phyloP scores from a whole-genome alignment of 1,139 yeast genomes.

The Candida neerlandica region DNA sequence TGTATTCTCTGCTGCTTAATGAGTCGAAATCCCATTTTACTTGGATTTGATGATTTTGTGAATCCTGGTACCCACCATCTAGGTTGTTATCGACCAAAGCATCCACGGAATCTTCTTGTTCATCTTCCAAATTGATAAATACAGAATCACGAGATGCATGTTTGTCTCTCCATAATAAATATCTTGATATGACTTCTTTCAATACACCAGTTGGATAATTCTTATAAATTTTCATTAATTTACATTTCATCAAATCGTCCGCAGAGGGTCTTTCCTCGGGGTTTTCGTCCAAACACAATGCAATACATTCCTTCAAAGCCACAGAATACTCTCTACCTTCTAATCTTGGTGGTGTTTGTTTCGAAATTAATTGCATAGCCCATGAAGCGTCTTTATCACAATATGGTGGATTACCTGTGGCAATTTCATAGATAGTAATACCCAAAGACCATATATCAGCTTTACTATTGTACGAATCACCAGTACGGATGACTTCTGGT shows the following conservation, averaged over 20 bases:
- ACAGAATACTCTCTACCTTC: constrained; percentile 87
- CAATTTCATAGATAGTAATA: constrained; percentile 89
- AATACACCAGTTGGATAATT: constrained; percentile 60
- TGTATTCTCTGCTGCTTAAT: constrained; percentile 69
- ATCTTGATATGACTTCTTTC: constrained; percentile 79
- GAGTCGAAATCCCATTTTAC: constrained; percentile 92
- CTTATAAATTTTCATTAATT: constrained; percentile 65
- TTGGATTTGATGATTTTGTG: constrained; percentile 45
- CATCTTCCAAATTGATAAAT: constrained; percentile 39
- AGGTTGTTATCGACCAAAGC: constrained; percentile 16
- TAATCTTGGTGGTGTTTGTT: constrained; percentile 89
- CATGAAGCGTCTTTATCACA: constrained; percentile 93
- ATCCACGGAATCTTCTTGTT: constrained; percentile 18
- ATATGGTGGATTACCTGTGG: constrained; percentile 97
- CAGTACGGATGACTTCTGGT: constrained; percentile 96
- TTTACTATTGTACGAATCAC: constrained; percentile 79
- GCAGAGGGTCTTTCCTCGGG: constrained; percentile 89
- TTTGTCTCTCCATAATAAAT: constrained; percentile 77
- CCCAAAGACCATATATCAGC: constrained; percentile 96
- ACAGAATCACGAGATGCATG: constrained; percentile 54
- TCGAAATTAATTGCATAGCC: constrained; percentile 92
- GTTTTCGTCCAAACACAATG: constrained; percentile 89
- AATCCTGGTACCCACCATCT: constrained; percentile 13
- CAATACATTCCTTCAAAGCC: constrained; percentile 81
- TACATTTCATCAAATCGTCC: constrained; percentile 76